phyloP scores from a whole-genome alignment of 2,329 filamentous ascomycete genomes.

The Diplodia sapinea region DNA sequence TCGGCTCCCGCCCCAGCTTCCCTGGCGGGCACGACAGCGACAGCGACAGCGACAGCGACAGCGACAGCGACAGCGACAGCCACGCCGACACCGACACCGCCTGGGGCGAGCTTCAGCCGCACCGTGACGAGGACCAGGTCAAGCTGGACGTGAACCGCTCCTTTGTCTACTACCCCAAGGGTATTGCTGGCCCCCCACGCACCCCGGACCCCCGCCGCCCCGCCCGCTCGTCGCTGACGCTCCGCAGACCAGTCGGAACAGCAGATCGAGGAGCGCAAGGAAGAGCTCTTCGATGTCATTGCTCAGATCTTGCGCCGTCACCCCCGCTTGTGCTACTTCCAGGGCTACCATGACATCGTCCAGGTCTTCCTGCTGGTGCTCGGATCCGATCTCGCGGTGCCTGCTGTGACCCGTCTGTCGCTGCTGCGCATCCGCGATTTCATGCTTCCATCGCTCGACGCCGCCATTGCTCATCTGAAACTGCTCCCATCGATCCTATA shows the following conservation, averaged over 20 bases:
- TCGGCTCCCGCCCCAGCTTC: conserved; percentile 45
- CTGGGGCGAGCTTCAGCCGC: conserved; percentile 72
- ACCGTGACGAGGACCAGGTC: conserved; percentile 89
- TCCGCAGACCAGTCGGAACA: conserved; percentile 69
- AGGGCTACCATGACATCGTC: conserved; percentile 98
- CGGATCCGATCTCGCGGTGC: conserved; percentile 63
- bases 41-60: conserved; percentile 21
- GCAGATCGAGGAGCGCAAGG: conserved; percentile 73
- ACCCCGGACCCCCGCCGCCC: conserved; percentile 8
- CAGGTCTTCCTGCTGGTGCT: conserved; percentile 93
- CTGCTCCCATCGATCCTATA: conserved; percentile 83
- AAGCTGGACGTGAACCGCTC: conserved; percentile 90
- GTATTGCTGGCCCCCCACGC: conserved; percentile 57
- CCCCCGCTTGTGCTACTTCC: conserved; percentile 91
- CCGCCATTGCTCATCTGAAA: conserved; percentile 82
- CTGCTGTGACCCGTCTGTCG: conserved; percentile 79
- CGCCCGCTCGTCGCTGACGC: conserved; percentile 35
- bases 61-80: no score
- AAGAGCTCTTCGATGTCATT: conserved; percentile 80
- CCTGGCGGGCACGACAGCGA: not conserved
- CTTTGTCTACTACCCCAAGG: conserved; percentile 94
- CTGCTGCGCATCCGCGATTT: conserved; percentile 93
- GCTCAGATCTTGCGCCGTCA: conserved; percentile 77
- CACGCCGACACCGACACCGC: conserved; percentile 26
- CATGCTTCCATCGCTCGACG: conserved; percentile 87